These are phyloP conservation scores for Phytophthora tubulina DNA, from an alignment of 352 stramenopile species.

Conservation along the genomic window DNA sequence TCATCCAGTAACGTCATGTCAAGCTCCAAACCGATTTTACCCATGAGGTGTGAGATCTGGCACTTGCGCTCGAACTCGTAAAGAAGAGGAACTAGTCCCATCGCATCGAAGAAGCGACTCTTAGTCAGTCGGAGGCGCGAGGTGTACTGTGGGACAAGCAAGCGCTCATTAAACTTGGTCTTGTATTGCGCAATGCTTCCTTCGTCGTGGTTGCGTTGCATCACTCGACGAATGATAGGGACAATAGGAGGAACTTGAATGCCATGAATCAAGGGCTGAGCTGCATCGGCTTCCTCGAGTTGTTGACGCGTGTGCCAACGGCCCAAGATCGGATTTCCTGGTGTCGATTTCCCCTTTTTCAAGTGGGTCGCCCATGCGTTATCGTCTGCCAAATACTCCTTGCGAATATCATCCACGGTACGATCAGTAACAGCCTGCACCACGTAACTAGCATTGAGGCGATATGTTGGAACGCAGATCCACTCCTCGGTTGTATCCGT, in stretches of 20 bases:
- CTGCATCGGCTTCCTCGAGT: slow-evolving; percentile 59
- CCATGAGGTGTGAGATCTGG: slow-evolving; percentile 90
- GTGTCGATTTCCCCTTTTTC: slow-evolving; percentile 71
- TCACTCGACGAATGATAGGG: slow-evolving; percentile 83
- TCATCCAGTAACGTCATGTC: slow-evolving; percentile 82
- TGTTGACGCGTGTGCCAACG: slow-evolving; percentile 80
- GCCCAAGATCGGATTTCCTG: slow-evolving; percentile 80
- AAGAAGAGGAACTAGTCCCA: slow-evolving; percentile 83
- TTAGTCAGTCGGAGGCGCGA: slow-evolving; percentile 70
- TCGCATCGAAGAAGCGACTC: slow-evolving; percentile 81
- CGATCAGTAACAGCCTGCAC: slow-evolving; percentile 54
- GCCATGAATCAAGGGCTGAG: slow-evolving; percentile 73
- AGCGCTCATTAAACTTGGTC: slow-evolving; percentile 81
- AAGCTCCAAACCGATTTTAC: slow-evolving; percentile 74
- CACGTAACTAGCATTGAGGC: slow-evolving; percentile 80
- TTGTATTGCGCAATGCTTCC: slow-evolving; percentile 62
- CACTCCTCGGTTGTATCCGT: slow-evolving; percentile 52
- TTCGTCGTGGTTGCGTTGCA: slow-evolving; percentile 81
- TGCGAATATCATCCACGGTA: slow-evolving; percentile 56
- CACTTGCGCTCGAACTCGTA: slow-evolving; percentile 92
- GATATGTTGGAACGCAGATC: slow-evolving; percentile 77
- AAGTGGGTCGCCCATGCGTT: slow-evolving; percentile 59
- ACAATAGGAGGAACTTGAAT: slow-evolving; percentile 83
- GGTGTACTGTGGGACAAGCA: slow-evolving; percentile 78
- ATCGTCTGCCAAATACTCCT: slow-evolving; percentile 60